Base-by-base conservation (phyloP, 2,329 filamentous ascomycete genomes). In the Calonectria leucothoes region DNA sequence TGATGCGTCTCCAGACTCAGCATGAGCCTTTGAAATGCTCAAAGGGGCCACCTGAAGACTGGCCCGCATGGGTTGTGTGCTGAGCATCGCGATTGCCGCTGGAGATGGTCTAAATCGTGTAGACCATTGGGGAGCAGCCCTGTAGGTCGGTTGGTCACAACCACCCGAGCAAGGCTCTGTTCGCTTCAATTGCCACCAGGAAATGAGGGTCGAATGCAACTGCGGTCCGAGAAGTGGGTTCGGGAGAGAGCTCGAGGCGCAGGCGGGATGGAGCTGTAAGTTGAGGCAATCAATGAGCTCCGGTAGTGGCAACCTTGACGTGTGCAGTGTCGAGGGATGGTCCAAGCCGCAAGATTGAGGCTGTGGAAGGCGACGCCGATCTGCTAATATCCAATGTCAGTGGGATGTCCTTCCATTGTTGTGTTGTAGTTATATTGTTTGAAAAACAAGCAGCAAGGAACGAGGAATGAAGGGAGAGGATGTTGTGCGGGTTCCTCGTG, bases 1-100 rank as follows among this genome's bases (percentile, higher is more conserved):
- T 49, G 81, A 79, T 73, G 79, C 83, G 83, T 85, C 73, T 77
- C 78, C 76, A 72, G 71, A 69, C 48, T 79, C 76, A 67, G 78
- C 63, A 67, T 77, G 81, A 57, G 82, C 80, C 81, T 90, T 91
- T 61, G 88, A 83, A 74, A 92, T 88, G 65, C 87, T 81, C 73
- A 93, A 85, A 71, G 91, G 91, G 81, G 91, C 91, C 84, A 92
- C 90, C 82, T 91, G 88, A 67, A 91, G 87, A 86, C 90, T 92
- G 82, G 89, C 86, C 84, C 90, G 88, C 83, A 87, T 84, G 71
- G 86, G 81, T 78, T 87, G 84, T 78, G 86, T 84, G 77, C 78
- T 83, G 77, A 84, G 82, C 84, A 85, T 85, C 75, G 81, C 80
- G 82, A 78, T 81, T 78, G 80, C 79, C 79, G 77, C 76, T 72